Percentiles rank a stretch among this genome's conserved stretches.
These are phyloP conservation scores for Phytophthora pinifolia DNA, from an alignment of 352 stramenopile genomes.

Conservation along the genomic window DNA sequence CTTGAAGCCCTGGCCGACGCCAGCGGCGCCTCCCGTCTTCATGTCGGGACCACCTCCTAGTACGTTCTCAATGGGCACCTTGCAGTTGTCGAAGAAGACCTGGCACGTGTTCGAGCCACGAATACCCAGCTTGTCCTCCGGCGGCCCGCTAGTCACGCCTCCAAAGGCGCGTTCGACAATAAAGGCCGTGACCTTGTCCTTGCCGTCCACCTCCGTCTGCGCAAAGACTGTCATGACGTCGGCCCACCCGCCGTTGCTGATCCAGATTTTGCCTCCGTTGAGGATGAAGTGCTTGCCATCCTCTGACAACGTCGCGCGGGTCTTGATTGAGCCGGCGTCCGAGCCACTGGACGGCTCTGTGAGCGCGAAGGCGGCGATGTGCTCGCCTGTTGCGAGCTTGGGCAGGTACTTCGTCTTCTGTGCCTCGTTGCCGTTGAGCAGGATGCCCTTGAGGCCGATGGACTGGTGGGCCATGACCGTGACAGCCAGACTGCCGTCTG, in stretches of 20 bases:
- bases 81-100: constrained; percentile 95
- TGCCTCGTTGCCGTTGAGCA: constrained; percentile 83
- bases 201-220: constrained; percentile 93
- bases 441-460: constrained; percentile 86
- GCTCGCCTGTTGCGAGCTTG: constrained; percentile 86
- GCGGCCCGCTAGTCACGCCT: constrained; percentile 89
- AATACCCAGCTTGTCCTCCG: constrained; percentile 98
- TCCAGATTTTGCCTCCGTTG: constrained; percentile 97
- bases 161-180: constrained; percentile 95
- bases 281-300: constrained; percentile 91
- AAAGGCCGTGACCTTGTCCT: constrained; percentile 98
- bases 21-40: constrained; percentile 66
- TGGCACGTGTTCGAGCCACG: constrained; percentile 96
- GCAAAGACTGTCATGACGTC: constrained; percentile 97
- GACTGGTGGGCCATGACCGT: constrained; percentile 90
- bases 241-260: constrained; percentile 96
- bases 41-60: constrained; percentile 78
- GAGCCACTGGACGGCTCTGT: constrained; percentile 92
- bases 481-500: constrained; percentile 72
- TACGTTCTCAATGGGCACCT: constrained; percentile 92
- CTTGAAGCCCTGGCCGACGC: constrained; percentile 91
- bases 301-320: constrained; percentile 85
- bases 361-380: constrained; percentile 86
- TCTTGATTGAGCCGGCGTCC: constrained; percentile 91
- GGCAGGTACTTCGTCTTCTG: constrained; percentile 90